Evolutionary conservation across 257 asterid genomes (phyloP), one percentile per base, ranked within the genome.

Genomic region (Penstemon davidsonii): DNA sequence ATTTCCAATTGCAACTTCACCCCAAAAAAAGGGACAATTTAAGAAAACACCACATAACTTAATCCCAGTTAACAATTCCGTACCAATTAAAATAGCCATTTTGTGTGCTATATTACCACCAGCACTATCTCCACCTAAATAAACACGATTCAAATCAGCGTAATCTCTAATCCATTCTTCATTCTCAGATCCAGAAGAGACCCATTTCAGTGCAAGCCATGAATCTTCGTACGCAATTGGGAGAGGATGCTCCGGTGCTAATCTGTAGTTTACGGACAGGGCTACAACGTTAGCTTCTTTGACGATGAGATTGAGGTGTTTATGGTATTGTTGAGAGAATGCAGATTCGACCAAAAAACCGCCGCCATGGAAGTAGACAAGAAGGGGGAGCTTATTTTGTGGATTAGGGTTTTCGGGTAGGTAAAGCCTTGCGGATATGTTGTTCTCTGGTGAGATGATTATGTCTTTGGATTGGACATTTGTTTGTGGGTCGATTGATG

Each of bases 61-160:
- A 13, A 88, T 0, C 0, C 87, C 81, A 0, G 42, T 72, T 19
- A 76, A 38, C 0, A 72, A 62, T 55, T 84, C 86, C 36, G 55
- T 7, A 36, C 89, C 94, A 19, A 74, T 50, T 58, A 80, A 83
- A 19, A 83, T 39, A 0, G 78, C 87, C 59, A 83, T 42, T 55
- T 78, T 43, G 61, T 87, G 92, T 0, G 87, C 86, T 3, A 89
- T 67, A 62, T 76, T 89, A 1, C 60, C 95, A 0, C 95, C 96
- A 1, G 95, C 87, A 49, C 96, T 87, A 42, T 89, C 96, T 3
- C 96, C 96, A 0, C 82, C 87, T 3, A 87, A 39, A 15, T 43
- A 87, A 3, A 89, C 78, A 0, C 81, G 84, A 4, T 67, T 46
- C 7, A 79, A 65, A 76, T 89, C 92, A 0, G 81, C 92, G 55